Evolutionary conservation across 1,139 yeast genomes (phyloP), one percentile per base, ranked within the genome.

Genomic region (Yamadazyma triangularis): DNA sequence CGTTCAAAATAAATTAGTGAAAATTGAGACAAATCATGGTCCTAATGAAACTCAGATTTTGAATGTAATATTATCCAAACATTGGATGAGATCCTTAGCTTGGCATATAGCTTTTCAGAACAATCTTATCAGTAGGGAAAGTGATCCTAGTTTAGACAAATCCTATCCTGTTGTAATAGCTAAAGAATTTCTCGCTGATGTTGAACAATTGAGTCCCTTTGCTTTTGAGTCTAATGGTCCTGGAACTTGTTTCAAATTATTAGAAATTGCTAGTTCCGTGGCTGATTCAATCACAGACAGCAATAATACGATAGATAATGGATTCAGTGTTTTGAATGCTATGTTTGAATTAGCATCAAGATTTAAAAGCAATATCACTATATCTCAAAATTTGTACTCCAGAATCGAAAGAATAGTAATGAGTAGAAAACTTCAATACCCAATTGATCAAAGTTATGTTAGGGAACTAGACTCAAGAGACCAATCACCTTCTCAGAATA

Each of bases 201-300:
- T 56, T 3, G 39, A 42, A 10, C 41, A 45, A 23, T 36, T 63
- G 9, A 52, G 62, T 0, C 31, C 50, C 15, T 51, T 52, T 36
- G 62, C 66, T 2, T 62, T 56, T 37, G 64, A 58, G 34, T 51
- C 57, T 6, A 58, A 59, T 42, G 64, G 58, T 1, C 64, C 65
- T 0, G 67, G 68, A 4, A 57, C 56, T 3, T 50, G 56, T 28
- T 47, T 56, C 13, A 62, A 62, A 34, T 37, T 62, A 19, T 33
- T 60, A 19, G 61, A 53, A 28, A 45, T 62, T 18, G 64, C 64
- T 2, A 52, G 47, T 23, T 41, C 49, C 14, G 38, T 60, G 7
- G 47, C 53, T 13, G 58, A 55, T 30, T 41, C 61, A 3, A 43
- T 48, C 15, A 31, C 39, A 24, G 31, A 36, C 23, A 21, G 29